These are phyloP conservation scores for Scleromitrula shiraiana DNA, from an alignment of 2,329 filamentous ascomycete genomes.

Conservation along the genomic window DNA sequence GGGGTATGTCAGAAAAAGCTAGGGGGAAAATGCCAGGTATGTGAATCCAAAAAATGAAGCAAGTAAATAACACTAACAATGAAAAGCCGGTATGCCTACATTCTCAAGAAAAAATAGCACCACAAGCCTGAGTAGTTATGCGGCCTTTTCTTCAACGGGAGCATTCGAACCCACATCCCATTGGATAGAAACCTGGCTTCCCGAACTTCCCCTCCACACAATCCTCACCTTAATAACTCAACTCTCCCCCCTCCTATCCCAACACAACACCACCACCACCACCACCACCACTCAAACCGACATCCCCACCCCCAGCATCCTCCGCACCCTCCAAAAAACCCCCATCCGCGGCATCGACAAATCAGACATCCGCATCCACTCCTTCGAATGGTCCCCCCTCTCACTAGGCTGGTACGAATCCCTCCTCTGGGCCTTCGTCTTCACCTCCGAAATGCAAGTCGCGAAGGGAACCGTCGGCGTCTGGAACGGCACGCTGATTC, in stretches of 20 bases:
- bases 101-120: conserved; percentile 90
- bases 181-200: conserved; percentile 95
- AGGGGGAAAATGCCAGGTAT: conserved; percentile 77
- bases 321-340: conserved; percentile 50
- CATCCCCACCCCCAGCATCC: conserved; percentile 37
- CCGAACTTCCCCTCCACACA: conserved; percentile 81
- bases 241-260: conserved; percentile 48
- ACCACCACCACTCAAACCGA: conserved; percentile 36
- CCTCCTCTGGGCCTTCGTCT: conserved; percentile 87
- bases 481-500: conserved; percentile 87
- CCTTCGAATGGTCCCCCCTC: conserved; percentile 89
- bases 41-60: neutral
- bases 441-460: conserved; percentile 81
- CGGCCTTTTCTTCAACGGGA: conserved; percentile 47
- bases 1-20: conserved; percentile 96
- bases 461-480: conserved; percentile 81
- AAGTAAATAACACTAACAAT: conserved; percentile 11
- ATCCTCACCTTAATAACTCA: conserved; percentile 70
- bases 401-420: conserved; percentile 95
- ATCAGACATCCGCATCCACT: conserved; percentile 67
- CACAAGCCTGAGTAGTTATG: conserved; percentile 65
- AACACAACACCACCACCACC: too few species aligned
- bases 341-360: conserved; percentile 67
- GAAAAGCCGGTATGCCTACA: conserved; percentile 56
- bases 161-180: conserved; percentile 70